phyloP scores from a whole-genome alignment of 805 yeast species.

The Saccharomycopsis lassenensis region DNA sequence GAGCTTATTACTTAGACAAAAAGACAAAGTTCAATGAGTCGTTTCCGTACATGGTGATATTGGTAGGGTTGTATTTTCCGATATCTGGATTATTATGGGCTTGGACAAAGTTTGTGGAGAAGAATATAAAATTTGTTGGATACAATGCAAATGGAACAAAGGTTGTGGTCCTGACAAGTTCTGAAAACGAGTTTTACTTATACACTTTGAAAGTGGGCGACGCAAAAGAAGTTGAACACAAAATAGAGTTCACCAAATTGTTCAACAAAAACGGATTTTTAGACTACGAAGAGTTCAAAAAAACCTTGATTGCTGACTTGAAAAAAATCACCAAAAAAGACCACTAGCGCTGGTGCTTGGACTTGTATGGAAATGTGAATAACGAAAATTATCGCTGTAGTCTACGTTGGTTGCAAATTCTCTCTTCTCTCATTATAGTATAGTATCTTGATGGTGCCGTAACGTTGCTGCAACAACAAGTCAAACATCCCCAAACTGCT shows the following conservation, averaged over 20 bases:
- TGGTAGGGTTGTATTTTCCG: slow-evolving; percentile 30
- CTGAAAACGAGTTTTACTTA: slow-evolving; percentile 36
- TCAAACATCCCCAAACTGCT: too few relatives aligned
- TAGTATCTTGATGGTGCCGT: too few relatives aligned
- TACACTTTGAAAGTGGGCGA: slow-evolving; percentile 23
- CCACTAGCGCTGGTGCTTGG: too few relatives aligned
- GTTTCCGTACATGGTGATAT: slow-evolving; percentile 26
- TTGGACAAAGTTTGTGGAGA: slow-evolving; percentile 27
- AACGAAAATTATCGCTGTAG: too few relatives aligned
- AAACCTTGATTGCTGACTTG: slow-evolving; percentile 20
- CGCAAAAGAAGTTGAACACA: slow-evolving; percentile 17
- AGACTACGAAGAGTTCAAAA: slow-evolving; percentile 27
- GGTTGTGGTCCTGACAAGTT: slow-evolving; percentile 28
- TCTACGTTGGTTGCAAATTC: too few relatives aligned
- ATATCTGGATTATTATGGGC: slow-evolving; percentile 28
- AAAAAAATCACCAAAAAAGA: slow-evolving; percentile 9
- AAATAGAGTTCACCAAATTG: slow-evolving; percentile 30
- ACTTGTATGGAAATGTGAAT: too few relatives aligned
- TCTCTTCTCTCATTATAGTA: too few relatives aligned
- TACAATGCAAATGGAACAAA: slow-evolving; percentile 18
- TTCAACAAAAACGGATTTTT: slow-evolving; percentile 38
- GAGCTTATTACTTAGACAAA: slow-evolving; percentile 38
- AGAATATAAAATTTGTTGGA: slow-evolving; percentile 39
- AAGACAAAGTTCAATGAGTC: slow-evolving; percentile 33
- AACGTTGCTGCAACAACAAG: too few relatives aligned